Percentiles rank a stretch among this genome's conserved stretches.
Conservation (phyloP, 2,329 filamentous ascomycete genomes). For the Exutisphaerella laricina region DNA sequence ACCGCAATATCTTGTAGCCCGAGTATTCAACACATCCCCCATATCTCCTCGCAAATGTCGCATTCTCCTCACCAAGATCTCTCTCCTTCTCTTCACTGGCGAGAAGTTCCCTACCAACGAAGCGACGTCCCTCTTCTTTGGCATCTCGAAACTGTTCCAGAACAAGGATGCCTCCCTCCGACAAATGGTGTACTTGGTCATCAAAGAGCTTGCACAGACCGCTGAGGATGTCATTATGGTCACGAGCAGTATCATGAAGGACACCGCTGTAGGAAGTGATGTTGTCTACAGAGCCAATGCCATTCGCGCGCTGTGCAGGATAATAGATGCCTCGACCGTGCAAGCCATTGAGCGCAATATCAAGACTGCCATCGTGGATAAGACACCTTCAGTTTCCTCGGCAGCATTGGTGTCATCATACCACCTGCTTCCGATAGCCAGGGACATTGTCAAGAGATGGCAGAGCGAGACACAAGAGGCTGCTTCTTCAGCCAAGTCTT, state of each 20-base stretch:
- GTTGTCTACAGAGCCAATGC: constrained; percentile 92
- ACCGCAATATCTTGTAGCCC: constrained; percentile 52
- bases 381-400: constrained; percentile 94
- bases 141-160: constrained; percentile 98
- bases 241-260: constrained; percentile 99
- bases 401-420: constrained; percentile 95
- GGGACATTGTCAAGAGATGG: constrained; percentile 93
- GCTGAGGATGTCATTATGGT: constrained; percentile 99
- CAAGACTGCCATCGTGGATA: constrained; percentile 99
- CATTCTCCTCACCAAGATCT: constrained; percentile 94
- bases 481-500: constrained; percentile 81
- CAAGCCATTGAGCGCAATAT: constrained; percentile 97
- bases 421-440: constrained; percentile 91
- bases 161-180: constrained; percentile 97
- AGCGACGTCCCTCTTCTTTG: constrained; percentile 97
- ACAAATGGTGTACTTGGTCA: constrained; percentile 97
- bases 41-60: constrained; percentile 97
- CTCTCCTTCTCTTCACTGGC: constrained; percentile 90
- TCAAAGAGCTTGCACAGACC: constrained; percentile 93
- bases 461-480: constrained; percentile 98
- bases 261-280: constrained; percentile 91
- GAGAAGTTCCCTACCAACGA: constrained; percentile 97
- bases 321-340: constrained; percentile 93
- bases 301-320: constrained; percentile 88
- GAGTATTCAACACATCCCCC: constrained; percentile 94